These are phyloP conservation scores for Neonectria neomacrospora DNA, from an alignment of 2,329 filamentous ascomycete species.

Conservation along the genomic window DNA sequence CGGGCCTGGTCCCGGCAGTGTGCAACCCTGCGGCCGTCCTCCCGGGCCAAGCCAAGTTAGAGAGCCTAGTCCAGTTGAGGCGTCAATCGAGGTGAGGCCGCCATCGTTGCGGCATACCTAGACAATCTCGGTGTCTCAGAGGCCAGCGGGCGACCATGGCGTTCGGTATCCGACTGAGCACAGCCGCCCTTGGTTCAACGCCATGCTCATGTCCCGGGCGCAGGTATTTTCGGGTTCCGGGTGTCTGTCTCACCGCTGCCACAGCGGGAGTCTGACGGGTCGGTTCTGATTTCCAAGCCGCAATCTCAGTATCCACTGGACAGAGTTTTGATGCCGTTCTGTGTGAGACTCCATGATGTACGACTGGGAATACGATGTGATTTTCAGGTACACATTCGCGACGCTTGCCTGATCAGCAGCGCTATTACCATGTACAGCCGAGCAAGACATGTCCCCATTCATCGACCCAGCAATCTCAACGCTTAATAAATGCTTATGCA, in stretches of 20 bases:
- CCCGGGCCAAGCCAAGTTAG: conserved; percentile 1
- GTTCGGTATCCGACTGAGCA: conserved; percentile 11
- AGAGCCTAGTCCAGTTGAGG: not conserved
- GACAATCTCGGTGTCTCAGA: not conserved
- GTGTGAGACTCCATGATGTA: not conserved
- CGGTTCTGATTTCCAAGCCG: not conserved
- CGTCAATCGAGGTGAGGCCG: conserved; percentile 8
- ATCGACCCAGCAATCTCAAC: not conserved
- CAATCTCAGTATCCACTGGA: not conserved
- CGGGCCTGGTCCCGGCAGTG: conserved; percentile 9
- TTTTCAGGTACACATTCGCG: not conserved
- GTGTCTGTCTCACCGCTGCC: not conserved
- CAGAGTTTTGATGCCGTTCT: not conserved
- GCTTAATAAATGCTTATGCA: not conserved
- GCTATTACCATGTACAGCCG: not conserved
- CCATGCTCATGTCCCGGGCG: not conserved
- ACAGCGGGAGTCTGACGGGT: conserved; percentile 7
- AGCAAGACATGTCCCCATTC: not conserved
- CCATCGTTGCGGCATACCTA: conserved; percentile 18
- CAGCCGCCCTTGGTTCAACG: not conserved
- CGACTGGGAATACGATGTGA: not conserved
- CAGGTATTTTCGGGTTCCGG: not conserved
- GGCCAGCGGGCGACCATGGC: conserved; percentile 5
- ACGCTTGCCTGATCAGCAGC: not conserved
- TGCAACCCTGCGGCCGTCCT: conserved; percentile 6